Evolutionary conservation across 2,329 filamentous ascomycete species (phyloP).

Genomic region (Apiospora arundinis): DNA sequence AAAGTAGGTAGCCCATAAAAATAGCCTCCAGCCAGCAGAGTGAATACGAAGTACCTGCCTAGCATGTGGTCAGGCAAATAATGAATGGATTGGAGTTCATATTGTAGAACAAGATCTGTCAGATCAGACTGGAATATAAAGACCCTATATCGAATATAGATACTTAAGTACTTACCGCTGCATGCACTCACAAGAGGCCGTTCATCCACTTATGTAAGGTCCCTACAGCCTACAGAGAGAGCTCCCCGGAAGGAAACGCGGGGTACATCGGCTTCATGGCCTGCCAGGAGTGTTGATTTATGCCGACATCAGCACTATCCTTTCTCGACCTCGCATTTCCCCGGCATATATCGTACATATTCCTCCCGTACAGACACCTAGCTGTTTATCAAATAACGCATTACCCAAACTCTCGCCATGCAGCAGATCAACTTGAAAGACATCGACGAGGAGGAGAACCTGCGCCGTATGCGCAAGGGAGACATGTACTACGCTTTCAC

Average conservation of each 20-base stretch:
- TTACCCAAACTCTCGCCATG: not conserved
- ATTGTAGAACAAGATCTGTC: too few species aligned
- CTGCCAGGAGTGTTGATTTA: too few species aligned
- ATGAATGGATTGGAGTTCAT: too few species aligned
- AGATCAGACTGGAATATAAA: too few species aligned
- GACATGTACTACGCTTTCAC: slow-evolving; percentile 79
- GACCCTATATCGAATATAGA: too few species aligned
- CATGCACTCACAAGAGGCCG: too few species aligned
- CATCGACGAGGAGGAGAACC: slow-evolving; percentile 54
- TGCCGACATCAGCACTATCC: too few species aligned
- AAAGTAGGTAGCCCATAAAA: not conserved
- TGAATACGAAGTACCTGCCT: too few species aligned
- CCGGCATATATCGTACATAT: not conserved
- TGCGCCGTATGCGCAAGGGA: slow-evolving; percentile 65
- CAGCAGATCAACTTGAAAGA: slow-evolving; percentile 32
- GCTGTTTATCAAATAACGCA: not conserved
- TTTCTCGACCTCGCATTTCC: not conserved
- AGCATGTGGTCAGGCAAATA: not conserved
- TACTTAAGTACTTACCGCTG: too few species aligned
- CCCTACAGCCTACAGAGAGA: not conserved
- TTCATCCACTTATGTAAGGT: too few species aligned
- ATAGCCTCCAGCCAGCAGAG: not conserved
- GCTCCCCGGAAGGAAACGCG: not conserved
- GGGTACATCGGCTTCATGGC: not conserved
- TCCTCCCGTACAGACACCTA: not conserved